Conservation (phyloP, 305 asterid species). For the Fraxinus ornus region DNA sequence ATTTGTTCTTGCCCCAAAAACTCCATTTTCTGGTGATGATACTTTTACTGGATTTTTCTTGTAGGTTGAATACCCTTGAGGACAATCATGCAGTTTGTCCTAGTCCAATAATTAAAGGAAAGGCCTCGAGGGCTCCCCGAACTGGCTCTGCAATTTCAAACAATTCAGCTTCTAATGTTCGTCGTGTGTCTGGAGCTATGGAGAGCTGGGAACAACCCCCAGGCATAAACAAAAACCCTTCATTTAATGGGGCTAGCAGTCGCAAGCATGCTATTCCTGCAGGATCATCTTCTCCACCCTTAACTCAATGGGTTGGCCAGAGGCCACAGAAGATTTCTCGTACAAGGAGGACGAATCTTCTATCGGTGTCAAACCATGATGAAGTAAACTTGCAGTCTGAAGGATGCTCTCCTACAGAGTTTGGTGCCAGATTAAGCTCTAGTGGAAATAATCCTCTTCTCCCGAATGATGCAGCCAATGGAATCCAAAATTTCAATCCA, state of each 20-base stretch:
- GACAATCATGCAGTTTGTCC: slow-evolving; percentile 59
- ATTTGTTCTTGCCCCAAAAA: not conserved
- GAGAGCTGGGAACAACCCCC: slow-evolving; percentile 87
- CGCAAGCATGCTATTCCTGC: slow-evolving; percentile 76
- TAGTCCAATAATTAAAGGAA: slow-evolving; percentile 64
- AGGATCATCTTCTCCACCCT: slow-evolving; percentile 90
- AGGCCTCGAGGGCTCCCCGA: slow-evolving; percentile 87
- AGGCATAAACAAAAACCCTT: slow-evolving; percentile 48
- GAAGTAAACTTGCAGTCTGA: slow-evolving; percentile 72
- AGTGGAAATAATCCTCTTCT: slow-evolving; percentile 53
- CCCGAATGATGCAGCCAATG: slow-evolving; percentile 52
- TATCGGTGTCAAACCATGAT: slow-evolving; percentile 78
- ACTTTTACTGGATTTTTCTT: slow-evolving; percentile 17
- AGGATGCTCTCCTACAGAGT: slow-evolving; percentile 79
- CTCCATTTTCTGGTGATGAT: not conserved
- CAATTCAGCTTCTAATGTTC: slow-evolving; percentile 47
- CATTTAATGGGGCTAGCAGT: slow-evolving; percentile 61
- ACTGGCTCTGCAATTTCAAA: slow-evolving; percentile 51
- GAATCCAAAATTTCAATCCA: slow-evolving; percentile 49
- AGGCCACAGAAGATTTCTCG: slow-evolving; percentile 91
- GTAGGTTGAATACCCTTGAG: slow-evolving; percentile 80
- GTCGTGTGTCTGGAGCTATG: slow-evolving; percentile 58
- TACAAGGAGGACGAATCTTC: slow-evolving; percentile 89
- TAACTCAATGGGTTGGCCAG: slow-evolving; percentile 98
- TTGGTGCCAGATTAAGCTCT: slow-evolving; percentile 61